Base-by-base conservation (phyloP, 1,139 yeast genomes). In the Nadsonia starkeyi-henricii region DNA sequence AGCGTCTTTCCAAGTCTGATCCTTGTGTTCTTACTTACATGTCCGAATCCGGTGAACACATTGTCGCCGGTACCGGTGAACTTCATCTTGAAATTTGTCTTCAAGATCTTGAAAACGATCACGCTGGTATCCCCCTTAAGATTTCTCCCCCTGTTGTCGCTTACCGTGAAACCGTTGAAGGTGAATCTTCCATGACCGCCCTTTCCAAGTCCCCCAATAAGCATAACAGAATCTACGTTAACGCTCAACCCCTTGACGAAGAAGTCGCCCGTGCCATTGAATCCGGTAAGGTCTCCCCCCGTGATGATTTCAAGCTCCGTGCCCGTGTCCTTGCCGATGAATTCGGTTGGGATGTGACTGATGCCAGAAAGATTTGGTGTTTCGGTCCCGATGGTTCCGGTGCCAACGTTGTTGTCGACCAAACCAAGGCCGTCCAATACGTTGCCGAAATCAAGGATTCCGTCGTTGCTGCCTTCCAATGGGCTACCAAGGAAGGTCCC, bases 341-440 rank as follows among this genome's bases (percentile, higher is more conserved):
- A 72, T 93, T 74, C 82, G 96, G 91, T 64, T 91, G 98, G 98
- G 97, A 91, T 71, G 96, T 91, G 69, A 79, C 96, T 66, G 98
- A 91, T 69, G 98, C 97, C 75, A 88, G 98, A 84, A 91, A 91
- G 91, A 91, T 91, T 70, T 91, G 98, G 98, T 88, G 96, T 84
- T 91, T 91, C 88, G 98, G 98, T 78, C 98, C 98, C 71, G 98
- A 91, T 69, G 96, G 96, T 77, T 79, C 78, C 72, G 98, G 98
- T 77, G 91, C 98, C 68, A 91, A 91, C 79, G 75, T 91, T 71
- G 96, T 91, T 70, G 95, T 91, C 74, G 98, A 91, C 78, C 96
- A 89, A 78, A 89, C 98, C 69, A 91, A 91, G 91, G 97, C 98
- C 66, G 97, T 91, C 57, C 97, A 91, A 78, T 91, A 89, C 88